Evolutionary conservation across 2,329 filamentous ascomycete genomes (phyloP).

Genomic region (Penicillium corylophilum): DNA sequence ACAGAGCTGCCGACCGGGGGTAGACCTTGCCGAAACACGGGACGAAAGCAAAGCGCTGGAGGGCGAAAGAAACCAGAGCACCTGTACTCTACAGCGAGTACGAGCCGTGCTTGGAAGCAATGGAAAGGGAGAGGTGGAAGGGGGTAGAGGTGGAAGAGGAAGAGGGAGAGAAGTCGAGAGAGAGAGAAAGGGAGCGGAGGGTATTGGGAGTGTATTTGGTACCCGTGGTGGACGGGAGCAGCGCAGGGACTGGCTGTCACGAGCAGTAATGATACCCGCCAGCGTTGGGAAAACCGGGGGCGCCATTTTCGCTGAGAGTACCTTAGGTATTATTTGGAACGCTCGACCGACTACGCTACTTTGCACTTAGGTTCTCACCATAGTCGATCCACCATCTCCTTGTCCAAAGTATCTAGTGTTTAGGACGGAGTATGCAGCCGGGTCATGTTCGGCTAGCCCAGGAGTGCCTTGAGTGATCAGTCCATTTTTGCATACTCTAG

Average conservation of each 20-base stretch:
- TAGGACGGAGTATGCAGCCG: too few species aligned
- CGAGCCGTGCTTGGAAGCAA: constrained; percentile 27
- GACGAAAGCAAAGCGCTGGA: constrained; percentile 12
- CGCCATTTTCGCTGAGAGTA: neutral
- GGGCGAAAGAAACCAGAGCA: constrained; percentile 12
- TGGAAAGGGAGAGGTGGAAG: constrained; percentile 22
- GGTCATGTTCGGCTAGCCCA: too few species aligned
- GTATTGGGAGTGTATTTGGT: constrained; percentile 26
- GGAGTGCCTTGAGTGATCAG: too few species aligned
- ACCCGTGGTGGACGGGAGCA: constrained; percentile 1
- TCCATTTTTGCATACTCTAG: neutral
- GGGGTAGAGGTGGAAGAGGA: constrained; percentile 19
- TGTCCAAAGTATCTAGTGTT: neutral
- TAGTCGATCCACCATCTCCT: neutral
- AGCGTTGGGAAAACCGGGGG: neutral
- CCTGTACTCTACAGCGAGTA: constrained; percentile 31
- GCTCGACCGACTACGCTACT: neutral
- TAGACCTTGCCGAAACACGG: constrained; percentile 3
- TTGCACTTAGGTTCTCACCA: neutral
- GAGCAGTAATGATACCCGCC: neutral
- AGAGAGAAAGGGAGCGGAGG: constrained; percentile 22
- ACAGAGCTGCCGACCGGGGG: constrained; percentile 4
- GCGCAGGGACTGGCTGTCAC: constrained; percentile 3
- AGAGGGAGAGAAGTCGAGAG: constrained; percentile 20
- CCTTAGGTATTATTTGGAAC: neutral